phyloP scores from a whole-genome alignment of 78 protist genomes.

The Guillardia theta region DNA sequence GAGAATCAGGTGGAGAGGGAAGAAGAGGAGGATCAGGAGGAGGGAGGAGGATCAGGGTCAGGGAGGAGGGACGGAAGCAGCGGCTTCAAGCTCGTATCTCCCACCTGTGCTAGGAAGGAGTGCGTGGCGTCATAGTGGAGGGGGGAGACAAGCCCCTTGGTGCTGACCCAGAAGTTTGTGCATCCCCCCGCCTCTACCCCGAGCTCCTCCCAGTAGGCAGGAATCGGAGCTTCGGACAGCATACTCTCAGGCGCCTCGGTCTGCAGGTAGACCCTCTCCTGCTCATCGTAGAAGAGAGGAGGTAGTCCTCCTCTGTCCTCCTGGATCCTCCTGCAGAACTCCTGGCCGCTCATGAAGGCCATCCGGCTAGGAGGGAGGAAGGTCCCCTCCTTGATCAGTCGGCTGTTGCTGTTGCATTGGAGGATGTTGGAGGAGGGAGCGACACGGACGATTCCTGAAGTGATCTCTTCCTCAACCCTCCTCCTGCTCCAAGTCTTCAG shows the following conservation, averaged over 20 bases:
- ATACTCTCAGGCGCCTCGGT: not conserved
- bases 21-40: too few species aligned
- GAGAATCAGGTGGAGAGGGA: not conserved
- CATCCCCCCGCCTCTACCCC: not conserved
- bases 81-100: not conserved
- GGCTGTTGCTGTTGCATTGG: too few species aligned
- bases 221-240: not conserved
- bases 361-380: not conserved
- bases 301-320: not conserved
- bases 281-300: not conserved
- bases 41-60: too few species aligned
- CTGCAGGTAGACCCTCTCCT: slow-evolving; percentile 2
- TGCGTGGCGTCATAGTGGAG: slow-evolving; percentile 38
- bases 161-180: slow-evolving; percentile 31
- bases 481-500: too few species aligned
- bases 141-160: not conserved
- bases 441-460: too few species aligned
- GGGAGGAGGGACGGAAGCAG: too few species aligned
- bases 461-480: too few species aligned
- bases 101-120: slow-evolving; percentile 24
- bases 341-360: too few species aligned
- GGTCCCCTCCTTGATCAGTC: not conserved
- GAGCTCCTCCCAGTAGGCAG: not conserved
- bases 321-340: not conserved
- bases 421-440: too few species aligned